Evolutionary conservation across 108 stramenopile species (phyloP).

Genomic region (Stephanodiscus triporus): DNA sequence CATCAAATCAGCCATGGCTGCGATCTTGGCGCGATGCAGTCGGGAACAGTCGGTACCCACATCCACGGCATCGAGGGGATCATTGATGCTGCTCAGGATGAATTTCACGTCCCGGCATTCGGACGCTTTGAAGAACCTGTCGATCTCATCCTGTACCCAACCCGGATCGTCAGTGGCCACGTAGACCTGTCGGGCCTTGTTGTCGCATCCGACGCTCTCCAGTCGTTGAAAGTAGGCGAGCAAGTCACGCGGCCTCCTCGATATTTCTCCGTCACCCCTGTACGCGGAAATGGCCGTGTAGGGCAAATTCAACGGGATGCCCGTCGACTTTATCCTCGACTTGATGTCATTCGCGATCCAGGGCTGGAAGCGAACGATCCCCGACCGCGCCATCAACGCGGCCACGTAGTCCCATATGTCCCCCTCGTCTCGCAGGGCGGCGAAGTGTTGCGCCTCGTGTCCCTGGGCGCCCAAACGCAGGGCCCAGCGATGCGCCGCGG

Average conservation of each 20-base stretch:
- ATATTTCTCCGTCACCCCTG: no score
- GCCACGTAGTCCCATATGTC: no score
- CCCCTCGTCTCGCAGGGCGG: no score
- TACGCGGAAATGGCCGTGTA: no score
- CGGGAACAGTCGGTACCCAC: neutral
- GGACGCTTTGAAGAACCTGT: neutral
- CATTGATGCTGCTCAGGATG: slow-evolving; percentile 4
- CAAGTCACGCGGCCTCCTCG: slow-evolving; percentile 9
- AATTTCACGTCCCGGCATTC: slow-evolving; percentile 12
- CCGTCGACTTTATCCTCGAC: neutral
- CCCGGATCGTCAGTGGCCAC: slow-evolving; percentile 17
- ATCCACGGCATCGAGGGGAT: neutral
- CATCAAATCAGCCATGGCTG: slow-evolving; percentile 14
- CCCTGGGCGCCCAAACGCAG: no score
- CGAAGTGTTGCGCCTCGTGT: no score
- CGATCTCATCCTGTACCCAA: slow-evolving; percentile 10
- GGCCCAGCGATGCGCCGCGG: no score
- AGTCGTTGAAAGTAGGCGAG: slow-evolving; percentile 9
- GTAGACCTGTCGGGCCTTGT: slow-evolving; percentile 13
- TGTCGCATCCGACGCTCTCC: slow-evolving; percentile 6
- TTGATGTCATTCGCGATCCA: no score
- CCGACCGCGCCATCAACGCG: neutral
- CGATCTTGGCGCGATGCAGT: slow-evolving; percentile 11
- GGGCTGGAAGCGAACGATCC: no score
- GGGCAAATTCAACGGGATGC: no score